Evolutionary conservation across 768 basidiomycete genomes (phyloP), one percentile per base, ranked within the genome.

Genomic region (Boletus rubroflammeus): DNA sequence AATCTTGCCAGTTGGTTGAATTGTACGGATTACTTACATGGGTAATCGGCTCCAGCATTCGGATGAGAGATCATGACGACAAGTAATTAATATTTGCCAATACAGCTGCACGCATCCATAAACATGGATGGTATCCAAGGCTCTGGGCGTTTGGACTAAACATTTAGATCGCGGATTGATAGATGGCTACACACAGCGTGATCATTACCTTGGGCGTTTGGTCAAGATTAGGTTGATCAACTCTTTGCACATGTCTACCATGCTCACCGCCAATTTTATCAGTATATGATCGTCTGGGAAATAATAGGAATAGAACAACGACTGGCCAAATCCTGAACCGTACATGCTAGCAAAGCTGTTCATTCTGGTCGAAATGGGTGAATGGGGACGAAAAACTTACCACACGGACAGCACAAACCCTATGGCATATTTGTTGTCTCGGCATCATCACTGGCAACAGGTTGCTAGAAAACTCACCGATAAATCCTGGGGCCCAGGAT

Each of bases 401-500:
- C 39, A 54, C 11, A 34, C 10, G 6, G 53, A 51, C 15, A 51
- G 11, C 1, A 34, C 23, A 11, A 51, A 26, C 35, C 49, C 53
- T 54, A 34, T 32, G 3, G 49, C 17, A 13, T n/a, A 11, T 29
- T 34, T n/a, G 6, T 39, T 17, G 6, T 34, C n/a, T n/a, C 5
- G 15, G 31, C 17, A 31, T 32, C 29, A 7, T 51, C 11, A n/a
- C n/a, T n/a, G n/a, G n/a, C n/a, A 11, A 25, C 36, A 42, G 4
- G 28, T 23, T 40, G 28, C 15, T 29, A 29, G 49, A 31, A 40
- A 32, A 40, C 45, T 48, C 55, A 39, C 34, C 54, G 15, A 49
- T 55, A 7, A 56, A 44, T 17, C 45, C 54, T 17, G 55, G 54
- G 34, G 34, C 53, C 53, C 53, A 48, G 28, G 41, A 43, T 8